These are phyloP conservation scores for Pittosporum tobira DNA, from an alignment of 129 eudicot genomes.

Conservation along the genomic window DNA sequence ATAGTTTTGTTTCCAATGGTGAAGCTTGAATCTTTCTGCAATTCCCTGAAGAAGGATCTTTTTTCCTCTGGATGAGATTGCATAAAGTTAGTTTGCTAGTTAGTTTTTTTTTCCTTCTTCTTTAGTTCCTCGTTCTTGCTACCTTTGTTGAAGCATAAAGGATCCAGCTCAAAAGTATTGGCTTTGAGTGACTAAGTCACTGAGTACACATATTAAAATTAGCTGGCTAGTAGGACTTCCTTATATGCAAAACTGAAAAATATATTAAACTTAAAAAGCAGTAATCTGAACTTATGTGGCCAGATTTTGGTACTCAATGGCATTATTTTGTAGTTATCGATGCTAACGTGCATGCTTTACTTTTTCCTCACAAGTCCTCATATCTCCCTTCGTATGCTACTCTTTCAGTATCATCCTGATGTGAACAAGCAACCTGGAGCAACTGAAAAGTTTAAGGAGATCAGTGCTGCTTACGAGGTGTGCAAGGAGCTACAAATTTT, in stretches of 20 bases:
- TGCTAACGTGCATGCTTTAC: constrained; percentile 11
- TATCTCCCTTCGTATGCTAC: constrained; percentile 8
- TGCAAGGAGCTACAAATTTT: constrained; percentile 13
- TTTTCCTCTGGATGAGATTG: background rate
- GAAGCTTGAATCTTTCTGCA: background rate
- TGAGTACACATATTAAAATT: background rate
- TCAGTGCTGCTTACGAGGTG: constrained; percentile 98
- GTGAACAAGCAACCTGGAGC: constrained; percentile 98
- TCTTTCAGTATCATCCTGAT: constrained; percentile 89
- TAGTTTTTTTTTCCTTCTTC: background rate
- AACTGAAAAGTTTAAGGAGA: constrained; percentile 96
- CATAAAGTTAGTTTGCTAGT: background rate
- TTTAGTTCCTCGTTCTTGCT: no score
- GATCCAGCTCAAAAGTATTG: no score
- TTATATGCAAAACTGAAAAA: background rate
- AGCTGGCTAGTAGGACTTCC: background rate
- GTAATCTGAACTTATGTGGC: background rate
- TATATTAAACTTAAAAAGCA: background rate
- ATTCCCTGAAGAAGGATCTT: background rate
- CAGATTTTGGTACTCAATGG: background rate
- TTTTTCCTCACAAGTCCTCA: constrained; percentile 15
- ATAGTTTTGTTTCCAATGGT: background rate
- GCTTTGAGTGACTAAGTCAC: no score
- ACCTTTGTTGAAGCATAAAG: no score
- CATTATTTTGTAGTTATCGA: background rate